Evolutionary conservation across 1,284 basidiomycete species (phyloP).

Genomic region (Dichomitus squalens): DNA sequence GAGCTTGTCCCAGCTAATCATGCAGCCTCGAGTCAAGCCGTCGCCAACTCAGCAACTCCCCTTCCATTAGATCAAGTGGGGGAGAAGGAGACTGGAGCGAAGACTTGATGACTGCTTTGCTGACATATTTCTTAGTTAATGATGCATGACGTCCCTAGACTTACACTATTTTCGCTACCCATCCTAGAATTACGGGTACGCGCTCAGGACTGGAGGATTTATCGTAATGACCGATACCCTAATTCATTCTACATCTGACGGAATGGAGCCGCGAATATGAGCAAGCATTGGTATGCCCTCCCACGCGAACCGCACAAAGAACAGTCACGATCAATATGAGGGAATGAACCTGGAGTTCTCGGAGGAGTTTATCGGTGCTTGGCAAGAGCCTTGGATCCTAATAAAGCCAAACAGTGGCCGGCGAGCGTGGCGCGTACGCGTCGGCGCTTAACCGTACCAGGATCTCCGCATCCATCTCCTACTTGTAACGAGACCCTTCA

Average conservation of each 20-base stretch:
- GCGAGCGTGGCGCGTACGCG: background rate
- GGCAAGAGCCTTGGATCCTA: background rate
- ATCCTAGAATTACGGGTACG: too few relatives aligned
- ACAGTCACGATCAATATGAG: too few relatives aligned
- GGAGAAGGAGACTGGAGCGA: background rate
- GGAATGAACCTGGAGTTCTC: too few relatives aligned
- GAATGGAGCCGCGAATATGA: too few relatives aligned
- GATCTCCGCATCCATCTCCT: background rate
- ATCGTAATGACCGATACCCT: too few relatives aligned
- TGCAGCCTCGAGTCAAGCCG: background rate
- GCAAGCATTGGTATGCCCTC: too few relatives aligned
- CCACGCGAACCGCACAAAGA: too few relatives aligned
- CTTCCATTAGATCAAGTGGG: background rate
- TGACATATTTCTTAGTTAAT: background rate
- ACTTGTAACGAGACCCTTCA: background rate
- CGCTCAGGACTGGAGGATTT: too few relatives aligned
- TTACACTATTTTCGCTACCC: too few relatives aligned
- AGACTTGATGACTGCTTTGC: background rate
- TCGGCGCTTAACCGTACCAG: background rate
- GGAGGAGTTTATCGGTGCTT: background rate
- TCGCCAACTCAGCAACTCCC: background rate
- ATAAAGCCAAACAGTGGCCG: conserved; percentile 3
- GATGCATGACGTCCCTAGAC: background rate
- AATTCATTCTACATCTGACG: too few relatives aligned
- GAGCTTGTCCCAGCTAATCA: conserved; percentile 8